Percentiles rank a stretch among this genome's conserved stretches.
These are phyloP conservation scores for Fusarium succisae DNA, from an alignment of 2,329 filamentous ascomycete species.

Conservation along the genomic window DNA sequence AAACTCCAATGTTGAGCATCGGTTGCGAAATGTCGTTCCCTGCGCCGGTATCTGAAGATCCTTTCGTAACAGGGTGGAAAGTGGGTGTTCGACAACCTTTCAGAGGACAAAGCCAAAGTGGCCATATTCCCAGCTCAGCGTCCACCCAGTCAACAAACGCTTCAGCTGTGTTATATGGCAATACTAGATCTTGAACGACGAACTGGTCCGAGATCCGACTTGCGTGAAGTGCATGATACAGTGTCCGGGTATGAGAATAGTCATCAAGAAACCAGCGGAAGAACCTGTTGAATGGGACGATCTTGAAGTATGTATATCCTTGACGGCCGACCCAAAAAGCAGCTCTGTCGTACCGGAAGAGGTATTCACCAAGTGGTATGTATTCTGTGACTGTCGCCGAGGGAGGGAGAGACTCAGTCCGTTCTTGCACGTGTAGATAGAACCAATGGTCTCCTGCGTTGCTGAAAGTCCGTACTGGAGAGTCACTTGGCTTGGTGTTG, in stretches of 20 bases:
- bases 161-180: constrained; percentile 61
- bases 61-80: constrained; percentile 27
- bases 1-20: constrained; percentile 72
- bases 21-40: not conserved
- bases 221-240: constrained; percentile 70
- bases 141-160: constrained; percentile 45
- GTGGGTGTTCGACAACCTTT: constrained; percentile 28
- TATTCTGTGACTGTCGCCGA: constrained; percentile 25
- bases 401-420: not conserved
- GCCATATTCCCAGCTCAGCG: constrained; percentile 38
- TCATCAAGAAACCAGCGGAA: constrained; percentile 68
- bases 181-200: constrained; percentile 70
- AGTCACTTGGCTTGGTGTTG: constrained; percentile 3
- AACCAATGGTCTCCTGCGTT: constrained; percentile 69
- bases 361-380: constrained; percentile 55
- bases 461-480: constrained; percentile 54
- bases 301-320: constrained; percentile 63
- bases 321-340: constrained; percentile 72
- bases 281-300: constrained; percentile 64
- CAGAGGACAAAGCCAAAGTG: constrained; percentile 44
- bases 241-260: constrained; percentile 68
- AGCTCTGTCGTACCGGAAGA: constrained; percentile 71
- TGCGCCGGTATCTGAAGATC: fast-evolving
- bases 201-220: constrained; percentile 64
- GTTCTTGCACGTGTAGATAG: constrained; percentile 66